phyloP scores from a whole-genome alignment of 164 flowering plant species.

The Stephania japonica region DNA sequence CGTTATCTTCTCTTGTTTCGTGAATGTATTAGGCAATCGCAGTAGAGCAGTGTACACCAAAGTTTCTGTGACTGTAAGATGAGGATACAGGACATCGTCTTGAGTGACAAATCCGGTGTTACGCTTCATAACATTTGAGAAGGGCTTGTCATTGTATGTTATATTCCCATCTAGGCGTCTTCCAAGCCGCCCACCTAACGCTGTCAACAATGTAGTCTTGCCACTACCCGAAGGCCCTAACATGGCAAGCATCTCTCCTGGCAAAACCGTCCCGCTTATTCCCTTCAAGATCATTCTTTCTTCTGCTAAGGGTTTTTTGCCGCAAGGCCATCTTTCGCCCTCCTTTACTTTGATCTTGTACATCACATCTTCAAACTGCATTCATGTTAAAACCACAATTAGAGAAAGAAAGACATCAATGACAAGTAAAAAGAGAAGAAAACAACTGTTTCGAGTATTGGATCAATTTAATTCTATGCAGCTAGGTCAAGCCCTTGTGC shows the following conservation, averaged over 20 bases:
- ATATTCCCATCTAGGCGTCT: constrained; percentile 43
- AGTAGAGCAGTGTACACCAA: constrained; percentile 70
- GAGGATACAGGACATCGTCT: constrained; percentile 64
- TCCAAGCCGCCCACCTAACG: constrained; percentile 57
- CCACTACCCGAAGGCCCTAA: constrained; percentile 90
- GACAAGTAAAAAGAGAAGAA: too few species aligned
- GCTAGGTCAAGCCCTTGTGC: too few species aligned
- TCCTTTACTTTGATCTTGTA: constrained; percentile 32
- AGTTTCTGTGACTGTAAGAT: constrained; percentile 68
- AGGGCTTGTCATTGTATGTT: constrained; percentile 59
- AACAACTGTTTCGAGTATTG: too few species aligned
- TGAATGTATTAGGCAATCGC: constrained; percentile 47
- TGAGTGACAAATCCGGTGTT: constrained; percentile 75
- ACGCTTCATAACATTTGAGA: constrained; percentile 44
- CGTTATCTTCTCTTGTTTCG: constrained; percentile 31
- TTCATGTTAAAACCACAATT: not conserved
- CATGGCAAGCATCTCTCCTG: constrained; percentile 82
- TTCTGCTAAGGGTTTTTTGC: not conserved
- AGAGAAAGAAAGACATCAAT: too few species aligned
- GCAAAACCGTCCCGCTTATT: constrained; percentile 46
- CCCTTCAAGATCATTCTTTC: constrained; percentile 56
- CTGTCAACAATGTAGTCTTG: constrained; percentile 73
- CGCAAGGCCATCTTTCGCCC: not conserved
- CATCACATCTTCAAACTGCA: constrained; percentile 53
- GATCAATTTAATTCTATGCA: too few species aligned